Evolutionary conservation across 2,329 filamentous ascomycete genomes (phyloP).

Genomic region (Fusarium virguliforme): DNA sequence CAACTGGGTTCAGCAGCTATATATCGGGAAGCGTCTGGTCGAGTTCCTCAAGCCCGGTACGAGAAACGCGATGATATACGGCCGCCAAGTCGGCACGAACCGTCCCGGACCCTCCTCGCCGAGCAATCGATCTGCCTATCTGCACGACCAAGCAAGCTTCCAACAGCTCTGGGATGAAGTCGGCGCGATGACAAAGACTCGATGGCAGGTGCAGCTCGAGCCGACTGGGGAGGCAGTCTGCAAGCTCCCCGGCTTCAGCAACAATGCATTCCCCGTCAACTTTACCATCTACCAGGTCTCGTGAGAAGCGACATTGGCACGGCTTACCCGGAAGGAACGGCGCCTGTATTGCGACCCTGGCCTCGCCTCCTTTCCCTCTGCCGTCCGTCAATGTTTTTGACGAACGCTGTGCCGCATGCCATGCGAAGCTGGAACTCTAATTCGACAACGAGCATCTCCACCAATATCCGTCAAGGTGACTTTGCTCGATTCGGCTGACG

Average conservation of each 20-base stretch:
- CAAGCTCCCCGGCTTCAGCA: constrained; percentile 49
- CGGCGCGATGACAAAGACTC: constrained; percentile 64
- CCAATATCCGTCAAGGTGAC: constrained; percentile 31
- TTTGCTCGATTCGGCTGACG: constrained; percentile 40
- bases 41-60: constrained; percentile 63
- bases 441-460: constrained; percentile 29
- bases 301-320: constrained; percentile 34
- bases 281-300: constrained; percentile 58
- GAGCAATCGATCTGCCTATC: constrained; percentile 56
- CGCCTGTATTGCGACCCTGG: constrained; percentile 25
- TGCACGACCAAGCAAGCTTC: constrained; percentile 68
- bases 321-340: constrained; percentile 24
- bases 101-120: constrained; percentile 45
- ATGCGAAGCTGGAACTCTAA: constrained; percentile 40
- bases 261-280: constrained; percentile 52
- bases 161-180: constrained; percentile 70
- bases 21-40: constrained; percentile 62
- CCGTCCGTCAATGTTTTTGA: constrained; percentile 18
- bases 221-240: constrained; percentile 44
- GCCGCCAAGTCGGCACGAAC: constrained; percentile 65
- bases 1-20: constrained; percentile 64
- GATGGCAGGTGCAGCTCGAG: constrained; percentile 65
- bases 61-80: constrained; percentile 65
- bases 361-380: constrained; percentile 37
- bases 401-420: constrained; percentile 30